phyloP scores from a whole-genome alignment of 345 rosid species.

The Iberis pinnata region DNA sequence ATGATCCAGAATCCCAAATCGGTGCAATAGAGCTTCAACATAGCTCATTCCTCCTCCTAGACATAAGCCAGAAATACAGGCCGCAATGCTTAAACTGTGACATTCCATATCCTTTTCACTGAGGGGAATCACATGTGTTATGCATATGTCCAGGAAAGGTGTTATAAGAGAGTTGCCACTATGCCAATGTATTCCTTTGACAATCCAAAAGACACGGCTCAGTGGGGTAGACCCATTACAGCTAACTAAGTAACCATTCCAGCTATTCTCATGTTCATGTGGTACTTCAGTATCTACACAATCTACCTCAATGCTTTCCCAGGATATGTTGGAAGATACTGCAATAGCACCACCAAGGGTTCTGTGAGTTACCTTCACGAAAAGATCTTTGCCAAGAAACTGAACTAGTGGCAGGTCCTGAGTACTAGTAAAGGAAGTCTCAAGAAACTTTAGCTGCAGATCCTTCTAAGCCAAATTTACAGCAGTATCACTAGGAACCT shows the following conservation, averaged over 20 bases:
- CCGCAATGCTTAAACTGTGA: constrained; percentile 67
- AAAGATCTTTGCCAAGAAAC: constrained; percentile 71
- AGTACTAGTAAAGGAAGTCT: constrained; percentile 48
- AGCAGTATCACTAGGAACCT: constrained; percentile 95
- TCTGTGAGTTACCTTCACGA: constrained; percentile 75
- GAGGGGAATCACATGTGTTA: constrained; percentile 80
- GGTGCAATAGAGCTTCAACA: constrained; percentile 77
- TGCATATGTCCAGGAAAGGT: constrained; percentile 72
- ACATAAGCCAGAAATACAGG: constrained; percentile 76
- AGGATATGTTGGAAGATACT: constrained; percentile 63
- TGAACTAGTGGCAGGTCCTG: constrained; percentile 82
- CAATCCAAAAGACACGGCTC: constrained; percentile 86
- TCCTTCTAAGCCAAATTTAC: constrained; percentile 59
- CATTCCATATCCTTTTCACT: constrained; percentile 76
- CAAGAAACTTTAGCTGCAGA: constrained; percentile 80
- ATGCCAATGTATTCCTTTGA: constrained; percentile 41
- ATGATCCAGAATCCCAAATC: constrained; percentile 81
- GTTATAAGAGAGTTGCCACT: constrained; percentile 31
- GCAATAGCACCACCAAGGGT: constrained; percentile 97
- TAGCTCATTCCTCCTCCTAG: constrained; percentile 98
- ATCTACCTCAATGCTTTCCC: constrained; percentile 79
- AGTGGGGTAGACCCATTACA: constrained; percentile 45
- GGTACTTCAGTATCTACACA: constrained; percentile 68
- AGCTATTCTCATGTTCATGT: constrained; percentile 36
- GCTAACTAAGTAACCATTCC: constrained; percentile 36